Percentiles rank a stretch among this genome's conserved stretches.
phyloP scores from a whole-genome alignment of 345 rosid species.

The Hypericum androsaemum region DNA sequence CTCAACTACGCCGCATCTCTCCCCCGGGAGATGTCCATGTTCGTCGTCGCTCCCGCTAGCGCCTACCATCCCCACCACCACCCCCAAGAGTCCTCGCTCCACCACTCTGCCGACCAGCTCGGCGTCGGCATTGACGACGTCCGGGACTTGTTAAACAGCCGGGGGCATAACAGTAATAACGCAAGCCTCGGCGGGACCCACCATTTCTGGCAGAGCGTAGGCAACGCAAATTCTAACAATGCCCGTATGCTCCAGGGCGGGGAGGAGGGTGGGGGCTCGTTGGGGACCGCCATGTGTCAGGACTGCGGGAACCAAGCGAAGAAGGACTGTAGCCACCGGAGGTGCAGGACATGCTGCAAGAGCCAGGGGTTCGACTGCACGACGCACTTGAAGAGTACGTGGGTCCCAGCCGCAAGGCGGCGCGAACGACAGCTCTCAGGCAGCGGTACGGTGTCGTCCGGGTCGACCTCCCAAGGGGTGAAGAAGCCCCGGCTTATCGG shows the following conservation, averaged over 20 bases:
- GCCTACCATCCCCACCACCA: constrained; percentile 41
- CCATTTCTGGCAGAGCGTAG: constrained; percentile 67
- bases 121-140: constrained; percentile 63
- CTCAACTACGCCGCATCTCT: constrained; percentile 33
- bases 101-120: constrained; percentile 40
- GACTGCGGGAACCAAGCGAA: constrained; percentile 99
- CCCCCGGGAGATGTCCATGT: constrained; percentile 71
- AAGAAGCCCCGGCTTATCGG: constrained; percentile 70
- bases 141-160: constrained; percentile 26
- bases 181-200: constrained; percentile 44
- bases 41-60: constrained; percentile 68
- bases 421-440: constrained; percentile 75
- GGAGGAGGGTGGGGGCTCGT: constrained; percentile 26
- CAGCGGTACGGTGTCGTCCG: constrained; percentile 52
- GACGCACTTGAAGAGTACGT: constrained; percentile 98
- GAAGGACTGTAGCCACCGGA: constrained; percentile 79
- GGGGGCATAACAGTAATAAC: too few relatives aligned
- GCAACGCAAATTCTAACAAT: neutral
- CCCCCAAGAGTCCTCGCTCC: constrained; percentile 27
- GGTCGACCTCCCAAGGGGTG: constrained; percentile 52
- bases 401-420: constrained; percentile 90
- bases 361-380: constrained; percentile 84
- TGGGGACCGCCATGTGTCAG: constrained; percentile 57
- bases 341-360: constrained; percentile 93
- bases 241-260: constrained; percentile 22